Base-by-base conservation (phyloP, 805 yeast species). In the Hanseniaspora taiwanica region DNA sequence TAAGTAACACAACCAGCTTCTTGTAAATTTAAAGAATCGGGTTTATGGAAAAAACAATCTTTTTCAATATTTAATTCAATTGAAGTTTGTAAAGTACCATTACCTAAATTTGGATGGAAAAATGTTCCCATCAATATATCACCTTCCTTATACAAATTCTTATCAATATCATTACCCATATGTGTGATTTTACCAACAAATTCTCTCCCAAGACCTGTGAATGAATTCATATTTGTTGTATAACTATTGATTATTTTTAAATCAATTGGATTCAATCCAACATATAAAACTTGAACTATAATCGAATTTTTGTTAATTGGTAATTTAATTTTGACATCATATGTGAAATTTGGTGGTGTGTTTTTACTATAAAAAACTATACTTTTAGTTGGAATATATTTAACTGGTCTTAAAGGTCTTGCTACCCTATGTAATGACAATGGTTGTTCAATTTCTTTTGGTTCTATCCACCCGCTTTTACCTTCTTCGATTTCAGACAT, bases 161-260 rank as follows among this genome's bases (percentile, higher is more conserved):
- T 47, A 9, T 48, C 46, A 17, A 50, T 49, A n/a, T 62, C 60
- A 10, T 56, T 51, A 7, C 89, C 89, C 17, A 76, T 73, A 21
- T 68, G 67, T 3, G 65, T 63, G 21, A 81, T 61, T 4, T 60
- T 59, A 18, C 93, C 93, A 19, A 75, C 62, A 54, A 71, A 81
- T 46, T 79, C 87, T 48, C 80, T 71, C 1, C 91, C 91, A 21
- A 78, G 55, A 6, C 87, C 86, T 47, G 74, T 69, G 42, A 69
- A 72, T 32, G 74, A 71, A 41, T 65, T 68, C 39, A 73, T 56
- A 45, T 75, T 72, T 20, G 66, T 56, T 14, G 65, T 53, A n/a
- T 37, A 76, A 31, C 74, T 68, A 50, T 74, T 72, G 51, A 72
- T 64, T 39, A 79, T 71, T 43, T 76, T 68, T 47, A 77, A 51